Conservation (phyloP, 352 stramenopile species). For the Globisporangium radiosum region DNA sequence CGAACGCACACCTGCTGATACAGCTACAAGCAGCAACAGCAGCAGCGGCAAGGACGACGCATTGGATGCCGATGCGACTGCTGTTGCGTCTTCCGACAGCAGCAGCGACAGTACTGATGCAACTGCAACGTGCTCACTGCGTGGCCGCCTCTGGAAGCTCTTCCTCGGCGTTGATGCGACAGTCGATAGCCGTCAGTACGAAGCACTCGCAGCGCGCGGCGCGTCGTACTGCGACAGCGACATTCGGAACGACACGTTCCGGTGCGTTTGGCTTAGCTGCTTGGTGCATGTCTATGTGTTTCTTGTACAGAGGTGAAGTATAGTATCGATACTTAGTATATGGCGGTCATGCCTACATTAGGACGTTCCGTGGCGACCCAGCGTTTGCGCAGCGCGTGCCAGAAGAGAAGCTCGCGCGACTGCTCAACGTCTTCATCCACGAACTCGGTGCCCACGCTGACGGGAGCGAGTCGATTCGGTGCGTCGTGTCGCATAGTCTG, state of each 20-base stretch:
- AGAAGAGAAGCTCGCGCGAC: constrained; percentile 85
- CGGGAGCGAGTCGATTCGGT: neutral
- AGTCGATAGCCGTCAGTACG: constrained; percentile 58
- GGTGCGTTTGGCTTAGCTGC: constrained; percentile 11
- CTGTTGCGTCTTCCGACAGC: neutral
- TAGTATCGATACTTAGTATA: neutral
- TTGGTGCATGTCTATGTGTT: neutral
- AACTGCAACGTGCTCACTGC: constrained; percentile 42
- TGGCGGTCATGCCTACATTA: neutral
- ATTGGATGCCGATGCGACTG: neutral
- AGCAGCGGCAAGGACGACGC: neutral
- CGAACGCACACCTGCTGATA: neutral
- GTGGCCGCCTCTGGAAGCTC: constrained; percentile 85
- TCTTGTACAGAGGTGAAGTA: too few species aligned
- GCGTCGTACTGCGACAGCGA: constrained; percentile 79
- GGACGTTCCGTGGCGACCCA: constrained; percentile 82
- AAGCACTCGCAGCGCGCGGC: constrained; percentile 56
- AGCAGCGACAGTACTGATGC: neutral
- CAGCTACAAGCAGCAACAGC: neutral
- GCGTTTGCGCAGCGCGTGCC: constrained; percentile 86
- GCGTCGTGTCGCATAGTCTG: neutral
- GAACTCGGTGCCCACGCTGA: constrained; percentile 35
- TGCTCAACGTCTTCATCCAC: constrained; percentile 91
- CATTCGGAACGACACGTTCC: constrained; percentile 91
- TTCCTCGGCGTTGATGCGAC: constrained; percentile 76